These are phyloP conservation scores for Podosphaera aphanis DNA, from an alignment of 2,329 filamentous ascomycete genomes.

Conservation along the genomic window DNA sequence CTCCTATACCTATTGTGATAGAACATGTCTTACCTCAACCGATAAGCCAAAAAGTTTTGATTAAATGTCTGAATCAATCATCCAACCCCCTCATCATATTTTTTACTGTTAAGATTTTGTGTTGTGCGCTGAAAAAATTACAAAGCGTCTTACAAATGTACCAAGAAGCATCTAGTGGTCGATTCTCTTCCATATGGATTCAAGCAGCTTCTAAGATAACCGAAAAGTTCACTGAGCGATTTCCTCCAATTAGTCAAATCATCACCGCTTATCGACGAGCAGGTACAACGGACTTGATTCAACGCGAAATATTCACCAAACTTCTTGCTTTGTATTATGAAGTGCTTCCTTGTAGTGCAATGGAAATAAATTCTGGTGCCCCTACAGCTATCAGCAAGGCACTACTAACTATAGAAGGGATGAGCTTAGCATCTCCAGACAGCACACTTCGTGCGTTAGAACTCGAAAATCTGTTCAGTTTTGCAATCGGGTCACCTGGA, in stretches of 20 bases:
- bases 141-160: conserved; percentile 21
- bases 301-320: conserved; percentile 56
- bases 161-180: conserved; percentile 18
- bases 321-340: conserved; percentile 70
- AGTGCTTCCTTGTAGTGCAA: conserved; percentile 51
- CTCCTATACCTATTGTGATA: conserved; percentile 54
- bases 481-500: conserved; percentile 56
- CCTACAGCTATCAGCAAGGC: conserved; percentile 50
- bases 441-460: conserved; percentile 42
- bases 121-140: conserved; percentile 60
- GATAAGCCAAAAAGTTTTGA: conserved; percentile 55
- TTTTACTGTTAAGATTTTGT: conserved; percentile 60
- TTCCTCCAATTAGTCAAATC: conserved; percentile 62
- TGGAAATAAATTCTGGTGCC: conserved; percentile 73
- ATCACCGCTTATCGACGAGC: conserved; percentile 50
- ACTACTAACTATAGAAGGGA: conserved; percentile 35
- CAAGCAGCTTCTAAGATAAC: conserved; percentile 44
- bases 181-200: conserved; percentile 31
- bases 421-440: conserved; percentile 20
- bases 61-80: conserved; percentile 55
- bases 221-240: conserved; percentile 53
- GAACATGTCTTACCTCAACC: conserved; percentile 73
- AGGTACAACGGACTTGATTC: conserved; percentile 43
- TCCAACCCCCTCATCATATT: conserved; percentile 64
- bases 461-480: conserved; percentile 56